Conservation (phyloP, 106 monocot genomes). For the Dendrobium nobile region DNA sequence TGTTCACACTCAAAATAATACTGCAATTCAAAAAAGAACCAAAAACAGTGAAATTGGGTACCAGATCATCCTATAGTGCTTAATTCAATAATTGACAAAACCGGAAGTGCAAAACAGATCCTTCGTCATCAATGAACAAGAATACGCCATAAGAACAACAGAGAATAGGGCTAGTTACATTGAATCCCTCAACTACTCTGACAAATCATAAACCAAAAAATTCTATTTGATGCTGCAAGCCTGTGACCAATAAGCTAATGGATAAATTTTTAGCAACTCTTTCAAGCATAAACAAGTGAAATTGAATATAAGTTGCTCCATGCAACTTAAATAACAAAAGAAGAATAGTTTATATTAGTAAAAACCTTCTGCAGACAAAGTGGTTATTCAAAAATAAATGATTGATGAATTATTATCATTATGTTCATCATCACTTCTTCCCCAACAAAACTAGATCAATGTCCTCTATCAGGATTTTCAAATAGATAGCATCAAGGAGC, state of each 20-base stretch:
- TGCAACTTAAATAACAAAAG: background rate
- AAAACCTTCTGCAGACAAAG: background rate
- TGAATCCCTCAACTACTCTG: background rate
- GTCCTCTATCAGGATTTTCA: background rate
- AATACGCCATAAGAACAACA: background rate
- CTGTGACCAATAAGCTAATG: background rate
- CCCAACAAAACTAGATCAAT: background rate
- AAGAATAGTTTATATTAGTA: background rate
- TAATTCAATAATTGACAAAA: background rate
- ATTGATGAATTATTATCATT: background rate
- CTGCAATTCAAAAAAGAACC: conserved; percentile 33
- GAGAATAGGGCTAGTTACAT: background rate
- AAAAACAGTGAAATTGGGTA: background rate
- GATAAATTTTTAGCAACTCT: background rate
- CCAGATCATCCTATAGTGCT: background rate
- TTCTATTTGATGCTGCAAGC: background rate
- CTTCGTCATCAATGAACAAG: background rate
- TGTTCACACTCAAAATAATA: conserved; percentile 80
- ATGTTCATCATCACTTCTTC: background rate
- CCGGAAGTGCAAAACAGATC: background rate
- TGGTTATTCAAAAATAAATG: background rate
- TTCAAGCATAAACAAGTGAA: background rate
- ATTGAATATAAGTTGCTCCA: too few relatives aligned
- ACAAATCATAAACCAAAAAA: background rate
- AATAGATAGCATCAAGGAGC: background rate